Evolutionary conservation across 2,329 filamentous ascomycete genomes (phyloP).

Genomic region (Dryadomyces sulphureus): DNA sequence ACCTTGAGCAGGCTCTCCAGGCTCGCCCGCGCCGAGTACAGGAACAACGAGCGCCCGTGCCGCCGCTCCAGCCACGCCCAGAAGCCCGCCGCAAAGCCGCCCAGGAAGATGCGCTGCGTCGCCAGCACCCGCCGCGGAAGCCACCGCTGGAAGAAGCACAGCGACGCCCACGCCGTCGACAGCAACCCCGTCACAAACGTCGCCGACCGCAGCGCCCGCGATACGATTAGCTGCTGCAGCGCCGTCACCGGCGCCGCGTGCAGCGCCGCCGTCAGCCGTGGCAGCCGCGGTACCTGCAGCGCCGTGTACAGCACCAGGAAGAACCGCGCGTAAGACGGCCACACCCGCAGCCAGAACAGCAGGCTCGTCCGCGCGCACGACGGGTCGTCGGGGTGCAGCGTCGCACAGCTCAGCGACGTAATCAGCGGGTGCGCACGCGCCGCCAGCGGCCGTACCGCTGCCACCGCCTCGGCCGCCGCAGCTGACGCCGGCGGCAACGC

Average conservation of each 20-base stretch:
- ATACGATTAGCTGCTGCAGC: slow-evolving; percentile 50
- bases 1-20: slow-evolving; percentile 84
- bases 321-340: slow-evolving; percentile 64
- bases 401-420: slow-evolving; percentile 70
- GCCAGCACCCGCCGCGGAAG: slow-evolving; percentile 62
- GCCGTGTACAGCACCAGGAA: slow-evolving; percentile 61
- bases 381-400: slow-evolving; percentile 75
- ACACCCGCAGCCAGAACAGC: slow-evolving; percentile 72
- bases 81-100: slow-evolving; percentile 70
- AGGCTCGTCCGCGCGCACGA: slow-evolving; percentile 80
- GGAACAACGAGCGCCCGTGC: slow-evolving; percentile 51
- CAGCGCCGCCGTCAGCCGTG: slow-evolving; percentile 30
- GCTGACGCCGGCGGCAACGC: slow-evolving; percentile 22
- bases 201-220: slow-evolving; percentile 57
- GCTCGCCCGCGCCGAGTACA: slow-evolving; percentile 66
- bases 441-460: slow-evolving; percentile 60
- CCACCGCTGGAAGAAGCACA: slow-evolving; percentile 75
- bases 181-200: slow-evolving; percentile 72
- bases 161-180: slow-evolving; percentile 72
- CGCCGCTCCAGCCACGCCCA: slow-evolving; percentile 67
- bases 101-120: slow-evolving; percentile 78
- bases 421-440: slow-evolving; percentile 78
- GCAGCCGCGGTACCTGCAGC: slow-evolving; percentile 53
- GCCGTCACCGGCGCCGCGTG: slow-evolving; percentile 54
- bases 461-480: slow-evolving; percentile 46